Evolutionary conservation across 805 yeast genomes (phyloP).

Genomic region (Ogataea zsoltii): DNA sequence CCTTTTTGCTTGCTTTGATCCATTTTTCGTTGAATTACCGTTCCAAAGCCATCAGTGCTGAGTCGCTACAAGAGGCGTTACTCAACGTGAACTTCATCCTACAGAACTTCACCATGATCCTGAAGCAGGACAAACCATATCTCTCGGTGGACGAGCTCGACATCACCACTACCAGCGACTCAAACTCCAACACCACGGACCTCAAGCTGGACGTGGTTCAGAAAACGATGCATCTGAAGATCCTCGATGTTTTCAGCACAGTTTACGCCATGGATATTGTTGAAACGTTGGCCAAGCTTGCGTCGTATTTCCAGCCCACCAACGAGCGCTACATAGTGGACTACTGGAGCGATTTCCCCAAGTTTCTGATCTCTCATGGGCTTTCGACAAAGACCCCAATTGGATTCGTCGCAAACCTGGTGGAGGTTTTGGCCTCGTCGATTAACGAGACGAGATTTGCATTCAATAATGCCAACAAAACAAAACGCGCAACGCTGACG

Average conservation of each 20-base stretch:
- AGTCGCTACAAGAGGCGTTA: conserved; percentile 36
- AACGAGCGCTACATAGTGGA: conserved; percentile 29
- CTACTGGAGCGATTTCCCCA: conserved; percentile 38
- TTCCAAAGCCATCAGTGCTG: conserved; percentile 56
- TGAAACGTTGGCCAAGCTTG: conserved; percentile 43
- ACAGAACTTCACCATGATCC: conserved; percentile 23
- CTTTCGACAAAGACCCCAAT: conserved; percentile 55
- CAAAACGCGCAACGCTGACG: conserved; percentile 13
- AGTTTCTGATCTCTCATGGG: conserved; percentile 38
- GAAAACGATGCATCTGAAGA: conserved; percentile 44
- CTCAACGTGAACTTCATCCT: conserved; percentile 29
- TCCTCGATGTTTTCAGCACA: conserved; percentile 52
- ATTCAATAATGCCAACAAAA: conserved; percentile 23
- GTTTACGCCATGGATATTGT: conserved; percentile 56
- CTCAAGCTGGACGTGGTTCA: conserved; percentile 25
- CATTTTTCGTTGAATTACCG: conserved; percentile 58
- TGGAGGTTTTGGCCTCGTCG: conserved; percentile 53
- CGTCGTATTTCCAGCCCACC: conserved; percentile 24
- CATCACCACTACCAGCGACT: conserved; percentile 11
- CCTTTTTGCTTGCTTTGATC: conserved; percentile 59
- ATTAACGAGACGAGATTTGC: conserved; percentile 36
- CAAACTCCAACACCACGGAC: conserved; percentile 18
- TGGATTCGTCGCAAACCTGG: conserved; percentile 49
- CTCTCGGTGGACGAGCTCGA: conserved; percentile 18
- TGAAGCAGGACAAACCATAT: conserved; percentile 33